These are phyloP conservation scores for Cordia subcordata DNA, from an alignment of 257 asterid genomes.

Conservation along the genomic window DNA sequence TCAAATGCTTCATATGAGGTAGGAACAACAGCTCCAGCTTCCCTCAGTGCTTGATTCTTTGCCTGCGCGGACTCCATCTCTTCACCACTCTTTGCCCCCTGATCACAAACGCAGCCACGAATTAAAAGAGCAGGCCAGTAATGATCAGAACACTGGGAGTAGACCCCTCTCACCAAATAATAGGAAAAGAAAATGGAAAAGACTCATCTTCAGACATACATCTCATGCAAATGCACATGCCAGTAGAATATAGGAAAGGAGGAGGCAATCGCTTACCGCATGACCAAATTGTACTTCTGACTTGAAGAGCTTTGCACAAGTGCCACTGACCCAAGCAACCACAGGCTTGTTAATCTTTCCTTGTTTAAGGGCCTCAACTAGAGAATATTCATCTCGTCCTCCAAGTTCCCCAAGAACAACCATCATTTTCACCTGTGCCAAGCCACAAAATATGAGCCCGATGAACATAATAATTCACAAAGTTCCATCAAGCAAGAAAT, in stretches of 20 bases:
- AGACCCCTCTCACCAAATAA: neutral
- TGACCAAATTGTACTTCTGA: slow-evolving; percentile 99
- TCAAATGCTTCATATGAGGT: slow-evolving; percentile 96
- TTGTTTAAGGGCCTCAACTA: slow-evolving; percentile 94
- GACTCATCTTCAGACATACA: neutral
- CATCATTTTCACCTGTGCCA: slow-evolving; percentile 72
- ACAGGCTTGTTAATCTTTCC: slow-evolving; percentile 93
- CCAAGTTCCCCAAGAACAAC: slow-evolving; percentile 99
- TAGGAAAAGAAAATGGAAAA: neutral
- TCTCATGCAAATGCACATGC: neutral
- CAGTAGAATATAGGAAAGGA: neutral
- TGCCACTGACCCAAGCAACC: slow-evolving; percentile 99
- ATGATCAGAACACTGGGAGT: neutral
- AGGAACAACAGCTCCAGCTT: slow-evolving; percentile 96
- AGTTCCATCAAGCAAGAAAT: neutral
- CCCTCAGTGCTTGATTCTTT: slow-evolving; percentile 89
- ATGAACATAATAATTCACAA: slow-evolving; percentile 12
- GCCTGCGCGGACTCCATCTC: slow-evolving; percentile 99
- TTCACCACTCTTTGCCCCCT: slow-evolving; percentile 99
- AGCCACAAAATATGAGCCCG: slow-evolving; percentile 14
- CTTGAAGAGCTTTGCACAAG: slow-evolving; percentile 94
- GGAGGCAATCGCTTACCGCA: slow-evolving; percentile 63
- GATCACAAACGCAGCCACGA: slow-evolving; percentile 13
- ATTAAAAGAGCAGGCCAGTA: slow-evolving; percentile 9
- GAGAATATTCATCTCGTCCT: slow-evolving; percentile 97